Base-by-base conservation (phyloP, 495 filamentous ascomycete species). In the Recurvomyces mirabilis region DNA sequence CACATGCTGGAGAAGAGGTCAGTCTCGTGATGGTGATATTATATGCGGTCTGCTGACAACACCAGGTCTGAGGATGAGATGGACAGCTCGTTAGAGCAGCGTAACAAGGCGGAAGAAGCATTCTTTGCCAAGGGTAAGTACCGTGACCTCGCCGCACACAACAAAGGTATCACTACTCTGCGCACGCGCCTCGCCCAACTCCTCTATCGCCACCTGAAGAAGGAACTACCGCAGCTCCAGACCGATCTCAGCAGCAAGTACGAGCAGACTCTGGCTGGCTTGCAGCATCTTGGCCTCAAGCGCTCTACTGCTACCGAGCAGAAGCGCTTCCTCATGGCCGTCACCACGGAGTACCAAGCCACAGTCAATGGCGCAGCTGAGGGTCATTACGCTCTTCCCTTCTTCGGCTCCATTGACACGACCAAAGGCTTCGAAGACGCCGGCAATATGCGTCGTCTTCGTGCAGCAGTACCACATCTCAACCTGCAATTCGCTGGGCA, bases 1-100 rank as follows among this genome's bases (percentile, higher is more conserved):
- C 78, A 84, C 58, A 71, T 79, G 2, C 56, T 88, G 18, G 72
- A 72, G 6, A 84, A 84, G 49, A 65, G 73, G 2, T 56, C 56
- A 1, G 46, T 45, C 21, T 41, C 47, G 23, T n/a, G n/a, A n/a
- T n/a, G n/a, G n/a, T n/a, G n/a, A n/a, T n/a, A n/a, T n/a, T n/a
- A n/a, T n/a, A n/a, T n/a, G n/a, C n/a, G n/a, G n/a, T n/a, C n/a
- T n/a, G n/a, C n/a, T n/a, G n/a, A n/a, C n/a, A n/a, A n/a, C n/a
- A n/a, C n/a, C 26, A 29, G 26, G 26, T 29, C 26, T 7, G 26
- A n/a, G n/a, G 26, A 29, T n/a, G 48, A 60, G 19, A 36, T 34
- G 23, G 23, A 35, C 30, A 31, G 11, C 9, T 39, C 37, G 5
- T 73, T 71, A 41, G 57, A 68, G 9, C 68, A 73, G 31, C 60